These are phyloP conservation scores for Calycina herbarum DNA, from an alignment of 2,329 filamentous ascomycete species.

Conservation along the genomic window DNA sequence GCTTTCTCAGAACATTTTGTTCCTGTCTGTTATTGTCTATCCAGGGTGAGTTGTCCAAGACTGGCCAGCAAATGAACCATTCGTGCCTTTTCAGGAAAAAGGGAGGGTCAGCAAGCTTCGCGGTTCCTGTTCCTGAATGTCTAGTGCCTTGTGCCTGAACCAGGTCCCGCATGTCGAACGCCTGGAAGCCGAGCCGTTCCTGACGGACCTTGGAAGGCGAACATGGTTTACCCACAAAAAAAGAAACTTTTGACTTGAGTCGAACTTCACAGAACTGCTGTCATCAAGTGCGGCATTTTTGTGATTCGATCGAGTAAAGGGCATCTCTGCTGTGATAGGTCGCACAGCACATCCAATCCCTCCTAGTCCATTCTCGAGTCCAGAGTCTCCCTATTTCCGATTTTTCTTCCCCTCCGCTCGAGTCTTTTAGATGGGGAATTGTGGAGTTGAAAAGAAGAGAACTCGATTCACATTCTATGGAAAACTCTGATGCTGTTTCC, in stretches of 20 bases:
- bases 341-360: not conserved
- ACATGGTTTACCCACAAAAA: conserved; percentile 1
- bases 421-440: not conserved
- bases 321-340: not conserved
- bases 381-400: not conserved
- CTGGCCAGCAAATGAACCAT: not conserved
- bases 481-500: conserved; percentile 1
- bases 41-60: not conserved
- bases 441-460: not conserved
- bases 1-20: not conserved
- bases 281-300: conserved; percentile 14
- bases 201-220: not conserved
- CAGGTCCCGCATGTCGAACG: not conserved
- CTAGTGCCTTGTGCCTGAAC: not conserved
- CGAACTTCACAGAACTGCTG: not conserved
- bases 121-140: not conserved
- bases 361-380: not conserved
- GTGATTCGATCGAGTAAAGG: conserved; percentile 11
- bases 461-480: not conserved
- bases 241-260: not conserved
- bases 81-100: not conserved
- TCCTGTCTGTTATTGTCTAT: not conserved
- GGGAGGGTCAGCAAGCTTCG: not conserved
- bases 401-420: not conserved
- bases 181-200: not conserved